Evolutionary conservation across 2,329 filamentous ascomycete species (phyloP), one percentile per base, ranked within the genome.

Genomic region (Pseudocercospora vitis): DNA sequence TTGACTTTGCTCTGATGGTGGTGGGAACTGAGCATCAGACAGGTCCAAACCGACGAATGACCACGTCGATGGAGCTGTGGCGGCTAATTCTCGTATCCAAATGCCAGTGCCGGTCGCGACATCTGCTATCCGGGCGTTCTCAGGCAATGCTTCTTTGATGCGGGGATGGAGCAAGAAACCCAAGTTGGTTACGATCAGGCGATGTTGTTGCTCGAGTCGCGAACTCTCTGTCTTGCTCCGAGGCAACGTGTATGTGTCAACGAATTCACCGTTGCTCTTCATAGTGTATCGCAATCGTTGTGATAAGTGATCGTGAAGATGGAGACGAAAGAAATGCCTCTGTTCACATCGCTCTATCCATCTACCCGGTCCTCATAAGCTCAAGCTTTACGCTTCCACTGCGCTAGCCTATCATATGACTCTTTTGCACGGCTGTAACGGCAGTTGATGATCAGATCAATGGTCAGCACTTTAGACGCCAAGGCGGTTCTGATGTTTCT

Each of bases 101-200:
- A 57, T 39, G 6, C 62, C 62, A 9, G 61, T 62, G 7, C 62
- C 62, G 6, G 61, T 63, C 3, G 55, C 62, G 3, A 64, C 24
- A 23, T 64, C 62, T 19, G 59, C 62, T 9, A 64, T 54, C 6
- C 37, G 52, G 2, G 57, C 56, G 26, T 53, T 35, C 8, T 50
- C 23, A 2, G 60, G 55, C 4, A 63, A 23, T 12, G 42, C 33
- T 9, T 23, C 29, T 16, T 40, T 53, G 29, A 64, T 56, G 2
- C 35, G 19, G 5, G 60, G 61, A 32, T 64, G 58, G 3, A 63
- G 42, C 7, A 58, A 11, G 47, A 56, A 61, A 14, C 60, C 60
- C 8, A 56, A 16, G n/a, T 53, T 59, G 5, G 32, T 26, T 7
- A 29, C 49, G 37, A 56, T 57, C 5, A 57, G 23, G 6, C 23